Percentiles rank a stretch among this genome's conserved stretches.
Evolutionary conservation across 2,329 filamentous ascomycete genomes (phyloP).

Genomic region (Trichoderma koningiopsis): DNA sequence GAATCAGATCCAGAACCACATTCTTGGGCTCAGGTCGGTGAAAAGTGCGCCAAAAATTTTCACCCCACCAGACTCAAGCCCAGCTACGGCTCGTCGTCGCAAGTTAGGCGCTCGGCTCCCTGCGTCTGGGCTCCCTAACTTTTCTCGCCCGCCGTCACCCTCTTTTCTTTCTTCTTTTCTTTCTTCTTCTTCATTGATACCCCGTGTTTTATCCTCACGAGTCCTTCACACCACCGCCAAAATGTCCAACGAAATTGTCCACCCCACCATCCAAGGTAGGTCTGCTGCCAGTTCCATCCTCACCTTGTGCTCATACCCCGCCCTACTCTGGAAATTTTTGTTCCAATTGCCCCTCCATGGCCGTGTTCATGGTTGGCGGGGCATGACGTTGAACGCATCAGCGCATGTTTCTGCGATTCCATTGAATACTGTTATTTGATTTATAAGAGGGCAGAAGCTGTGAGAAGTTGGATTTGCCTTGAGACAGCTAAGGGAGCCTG

Average conservation of each 20-base stretch:
- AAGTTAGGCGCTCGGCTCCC: constrained; percentile 19
- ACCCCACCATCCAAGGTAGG: constrained; percentile 77
- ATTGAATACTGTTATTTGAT: neutral
- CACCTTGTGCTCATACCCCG: constrained; percentile 25
- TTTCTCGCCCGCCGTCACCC: neutral
- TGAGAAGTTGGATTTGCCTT: neutral
- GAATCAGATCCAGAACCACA: neutral
- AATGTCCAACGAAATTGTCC: constrained; percentile 68
- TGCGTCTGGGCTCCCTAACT: neutral
- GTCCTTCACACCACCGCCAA: constrained; percentile 35
- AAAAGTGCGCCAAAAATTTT: constrained; percentile 25
- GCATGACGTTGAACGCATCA: neutral
- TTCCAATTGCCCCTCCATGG: constrained; percentile 28
- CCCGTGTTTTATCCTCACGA: constrained; percentile 26
- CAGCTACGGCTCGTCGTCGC: neutral
- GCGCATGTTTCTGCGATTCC: neutral
- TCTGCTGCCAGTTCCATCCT: constrained; percentile 23
- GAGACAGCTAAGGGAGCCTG: neutral
- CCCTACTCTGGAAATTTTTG: constrained; percentile 26
- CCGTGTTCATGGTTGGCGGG: neutral
- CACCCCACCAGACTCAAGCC: constrained; percentile 31
- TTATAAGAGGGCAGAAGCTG: neutral
- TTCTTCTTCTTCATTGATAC: constrained; percentile 7
- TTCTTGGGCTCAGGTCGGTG: neutral
- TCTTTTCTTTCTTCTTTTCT: neutral